These are phyloP conservation scores for Macrocybe gigantea DNA, from an alignment of 768 basidiomycete species.

Conservation along the genomic window DNA sequence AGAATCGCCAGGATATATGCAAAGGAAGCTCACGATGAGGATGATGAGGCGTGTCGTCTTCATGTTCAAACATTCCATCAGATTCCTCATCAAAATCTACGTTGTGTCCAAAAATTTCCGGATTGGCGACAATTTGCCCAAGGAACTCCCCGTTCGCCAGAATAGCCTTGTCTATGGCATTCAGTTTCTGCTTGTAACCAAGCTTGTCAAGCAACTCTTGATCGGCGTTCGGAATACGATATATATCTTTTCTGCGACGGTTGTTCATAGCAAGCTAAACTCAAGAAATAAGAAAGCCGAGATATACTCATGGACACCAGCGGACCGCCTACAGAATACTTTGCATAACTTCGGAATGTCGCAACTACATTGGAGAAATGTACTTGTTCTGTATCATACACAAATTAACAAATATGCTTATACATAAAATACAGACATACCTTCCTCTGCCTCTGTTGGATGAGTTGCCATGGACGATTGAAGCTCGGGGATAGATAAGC, in stretches of 20 bases:
- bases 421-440: conserved; percentile 11
- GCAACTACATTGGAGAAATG: conserved; percentile 74
- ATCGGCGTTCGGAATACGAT: conserved; percentile 62
- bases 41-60: background rate
- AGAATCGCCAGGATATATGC: background rate
- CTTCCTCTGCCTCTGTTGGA: conserved; percentile 28
- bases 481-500: background rate
- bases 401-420: background rate
- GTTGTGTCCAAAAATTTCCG: conserved; percentile 73
- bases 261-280: conserved; percentile 48
- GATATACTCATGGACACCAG: background rate
- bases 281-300: conserved; percentile 7
- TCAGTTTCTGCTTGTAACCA: conserved; percentile 76
- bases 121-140: conserved; percentile 64
- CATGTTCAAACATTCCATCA: conserved; percentile 6
- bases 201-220: conserved; percentile 60
- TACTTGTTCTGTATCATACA: conserved; percentile 43
- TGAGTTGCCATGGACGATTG: conserved; percentile 16
- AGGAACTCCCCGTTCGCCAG: conserved; percentile 76
- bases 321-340: conserved; percentile 53
- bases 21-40: background rate
- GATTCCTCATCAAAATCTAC: conserved; percentile 13
- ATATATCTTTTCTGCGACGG: conserved; percentile 71
- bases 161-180: conserved; percentile 78
- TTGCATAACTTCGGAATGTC: conserved; percentile 71